Evolutionary conservation across 495 filamentous ascomycete genomes (phyloP), one percentile per base, ranked within the genome.

Genomic region (Podospora conica): DNA sequence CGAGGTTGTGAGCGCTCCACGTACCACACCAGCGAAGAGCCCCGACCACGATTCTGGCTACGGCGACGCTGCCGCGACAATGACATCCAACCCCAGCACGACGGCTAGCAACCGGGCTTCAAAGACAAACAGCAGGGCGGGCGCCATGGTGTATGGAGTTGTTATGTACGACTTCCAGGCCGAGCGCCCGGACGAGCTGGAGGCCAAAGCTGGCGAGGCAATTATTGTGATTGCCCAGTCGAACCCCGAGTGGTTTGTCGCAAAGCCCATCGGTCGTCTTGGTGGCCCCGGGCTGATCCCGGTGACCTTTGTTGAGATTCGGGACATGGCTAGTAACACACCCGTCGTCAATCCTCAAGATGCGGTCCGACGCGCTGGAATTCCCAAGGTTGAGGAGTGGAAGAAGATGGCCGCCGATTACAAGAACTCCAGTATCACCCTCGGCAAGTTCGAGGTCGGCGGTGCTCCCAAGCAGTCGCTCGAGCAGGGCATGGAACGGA

Each of bases 211-310:
- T 57, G 96, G 95, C 64, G 95, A 98, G 76, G 90, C 92, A 40
- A 97, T 98, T 72, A 97, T 98, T 64, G 93, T 98, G 27, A 98
- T 98, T 74, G 95, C 95, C 53, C 95, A 97, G 77, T 98, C 95
- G n/a, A 97, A 98, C 71, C 93, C 94, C 40, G 95, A 98, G 76
- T 98, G 95, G 95, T 98, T 97, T 72, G 95, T 98, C 70, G 96
- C 96, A 18, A 98, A 98, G 78, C 96, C 95, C 8, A 98, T 98
- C 72, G 93, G 94, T 61, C 84, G 96, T 69, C 83, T 98, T 22
- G 95, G 95, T 23, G 95, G 95, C 11, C 95, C 95, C 1, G 95
- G 95, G 29, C 79, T 98, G 69, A 98, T 98, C 73, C 95, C 95
- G 22, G 96, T 97, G 48, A 96, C 93, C 2, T 98, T 97, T 74